These are phyloP conservation scores for Sechiopsis laciniata DNA, from an alignment of 306 rosid species.

Conservation along the genomic window DNA sequence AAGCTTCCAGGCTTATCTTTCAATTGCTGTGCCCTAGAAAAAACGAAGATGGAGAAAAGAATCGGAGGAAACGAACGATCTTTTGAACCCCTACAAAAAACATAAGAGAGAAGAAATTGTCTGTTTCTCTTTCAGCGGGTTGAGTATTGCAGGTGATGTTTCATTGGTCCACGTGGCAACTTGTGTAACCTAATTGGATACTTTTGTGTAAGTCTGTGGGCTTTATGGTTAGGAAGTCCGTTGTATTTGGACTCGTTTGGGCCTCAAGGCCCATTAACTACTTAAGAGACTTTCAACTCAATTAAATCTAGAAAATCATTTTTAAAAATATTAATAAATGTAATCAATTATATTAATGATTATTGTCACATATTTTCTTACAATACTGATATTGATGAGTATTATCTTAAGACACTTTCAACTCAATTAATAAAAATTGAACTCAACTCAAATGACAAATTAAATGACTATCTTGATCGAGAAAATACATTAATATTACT, in stretches of 20 bases:
- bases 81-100: not conserved
- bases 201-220: not conserved
- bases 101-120: not conserved
- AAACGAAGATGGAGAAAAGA: not conserved
- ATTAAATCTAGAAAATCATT: no score
- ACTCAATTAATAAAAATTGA: no score
- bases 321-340: no score
- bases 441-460: no score
- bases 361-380: no score
- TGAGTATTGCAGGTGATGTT: not conserved
- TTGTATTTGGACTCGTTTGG: not conserved
- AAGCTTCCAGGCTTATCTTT: not conserved
- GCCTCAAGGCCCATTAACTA: conserved; percentile 16
- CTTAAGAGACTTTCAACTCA: no score
- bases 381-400: no score
- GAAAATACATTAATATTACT: no score
- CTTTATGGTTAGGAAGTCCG: not conserved
- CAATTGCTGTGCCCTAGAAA: conserved; percentile 27
- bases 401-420: no score
- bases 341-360: no score
- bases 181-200: not conserved
- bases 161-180: conserved; percentile 19
- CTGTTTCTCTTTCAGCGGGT: not conserved
- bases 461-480: no score
- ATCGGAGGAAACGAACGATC: not conserved